These are phyloP conservation scores for Volvariella volvacea DNA, from an alignment of 1,284 basidiomycete species.

Conservation along the genomic window DNA sequence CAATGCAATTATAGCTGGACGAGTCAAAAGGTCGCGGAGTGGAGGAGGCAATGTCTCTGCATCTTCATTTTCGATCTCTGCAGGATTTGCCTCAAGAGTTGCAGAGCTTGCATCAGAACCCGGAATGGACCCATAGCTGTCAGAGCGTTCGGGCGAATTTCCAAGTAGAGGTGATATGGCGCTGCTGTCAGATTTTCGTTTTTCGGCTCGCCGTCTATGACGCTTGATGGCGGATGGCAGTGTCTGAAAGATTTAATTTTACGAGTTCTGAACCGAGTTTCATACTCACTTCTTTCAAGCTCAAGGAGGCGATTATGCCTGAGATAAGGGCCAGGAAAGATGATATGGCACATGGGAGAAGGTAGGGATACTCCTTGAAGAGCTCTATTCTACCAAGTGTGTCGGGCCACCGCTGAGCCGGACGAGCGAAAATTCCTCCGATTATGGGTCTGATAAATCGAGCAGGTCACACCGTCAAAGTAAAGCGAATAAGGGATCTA, in stretches of 20 bases:
- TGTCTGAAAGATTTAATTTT: background rate
- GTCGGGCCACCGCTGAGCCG: conserved; percentile 12
- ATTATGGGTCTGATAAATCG: background rate
- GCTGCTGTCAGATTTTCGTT: too few species aligned
- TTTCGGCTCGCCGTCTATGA: background rate
- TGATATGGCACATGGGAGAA: conserved; percentile 26
- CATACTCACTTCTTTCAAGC: conserved; percentile 27
- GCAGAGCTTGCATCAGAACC: background rate
- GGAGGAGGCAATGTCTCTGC: conserved; percentile 16
- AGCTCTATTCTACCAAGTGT: conserved; percentile 19
- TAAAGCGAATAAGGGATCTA: background rate
- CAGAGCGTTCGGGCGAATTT: too few species aligned
- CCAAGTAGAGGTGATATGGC: too few species aligned
- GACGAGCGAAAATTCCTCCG: background rate
- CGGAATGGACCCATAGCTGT: too few species aligned
- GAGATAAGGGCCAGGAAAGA: conserved; percentile 20
- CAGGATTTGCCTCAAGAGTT: background rate
- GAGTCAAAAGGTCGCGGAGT: conserved; percentile 25
- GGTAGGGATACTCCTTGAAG: conserved; percentile 24
- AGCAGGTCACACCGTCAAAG: background rate
- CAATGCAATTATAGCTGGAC: conserved; percentile 27
- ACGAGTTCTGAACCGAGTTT: background rate
- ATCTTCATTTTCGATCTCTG: conserved; percentile 5
- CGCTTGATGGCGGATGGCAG: background rate
- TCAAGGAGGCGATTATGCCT: conserved; percentile 19